phyloP scores from a whole-genome alignment of 2,329 filamentous ascomycete genomes.

The Talaromyces sp. region DNA sequence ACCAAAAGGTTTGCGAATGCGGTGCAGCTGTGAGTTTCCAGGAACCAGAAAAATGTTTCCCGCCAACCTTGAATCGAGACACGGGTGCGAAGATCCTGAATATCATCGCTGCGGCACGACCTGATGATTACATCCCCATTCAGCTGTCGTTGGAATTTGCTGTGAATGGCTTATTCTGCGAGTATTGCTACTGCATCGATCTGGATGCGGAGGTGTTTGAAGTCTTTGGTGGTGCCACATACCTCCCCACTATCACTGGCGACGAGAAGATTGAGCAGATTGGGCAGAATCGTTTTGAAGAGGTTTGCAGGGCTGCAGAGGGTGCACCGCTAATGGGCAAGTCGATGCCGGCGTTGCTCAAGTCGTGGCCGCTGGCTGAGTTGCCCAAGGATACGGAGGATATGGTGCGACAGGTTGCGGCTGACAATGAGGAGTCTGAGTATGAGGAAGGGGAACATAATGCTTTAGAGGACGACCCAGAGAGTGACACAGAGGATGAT shows the following conservation, averaged over 20 bases:
- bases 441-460: neutral
- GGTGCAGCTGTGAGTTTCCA: neutral
- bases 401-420: neutral
- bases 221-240: conserved; percentile 17
- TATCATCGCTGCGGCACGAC: conserved; percentile 19
- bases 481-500: neutral
- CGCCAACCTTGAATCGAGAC: conserved; percentile 20
- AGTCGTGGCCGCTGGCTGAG: neutral
- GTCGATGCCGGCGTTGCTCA: conserved; percentile 8
- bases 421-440: neutral
- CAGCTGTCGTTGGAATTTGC: conserved; percentile 22
- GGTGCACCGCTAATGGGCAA: neutral
- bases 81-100: conserved; percentile 21
- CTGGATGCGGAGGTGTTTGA: conserved; percentile 20
- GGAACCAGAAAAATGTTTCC: neutral
- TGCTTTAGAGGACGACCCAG: neutral
- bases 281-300: conserved; percentile 4
- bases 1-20: conserved; percentile 1
- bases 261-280: neutral
- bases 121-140: conserved; percentile 19
- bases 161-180: conserved; percentile 22
- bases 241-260: neutral
- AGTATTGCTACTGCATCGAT: conserved; percentile 29
- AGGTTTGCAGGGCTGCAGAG: neutral
- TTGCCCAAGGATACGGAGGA: conserved; percentile 9